A percentile compares a stretch with the other conserved stretches of the same genome.
These are phyloP conservation scores for Arbutus unedo DNA, from an alignment of 148 eudicot species.

Conservation along the genomic window DNA sequence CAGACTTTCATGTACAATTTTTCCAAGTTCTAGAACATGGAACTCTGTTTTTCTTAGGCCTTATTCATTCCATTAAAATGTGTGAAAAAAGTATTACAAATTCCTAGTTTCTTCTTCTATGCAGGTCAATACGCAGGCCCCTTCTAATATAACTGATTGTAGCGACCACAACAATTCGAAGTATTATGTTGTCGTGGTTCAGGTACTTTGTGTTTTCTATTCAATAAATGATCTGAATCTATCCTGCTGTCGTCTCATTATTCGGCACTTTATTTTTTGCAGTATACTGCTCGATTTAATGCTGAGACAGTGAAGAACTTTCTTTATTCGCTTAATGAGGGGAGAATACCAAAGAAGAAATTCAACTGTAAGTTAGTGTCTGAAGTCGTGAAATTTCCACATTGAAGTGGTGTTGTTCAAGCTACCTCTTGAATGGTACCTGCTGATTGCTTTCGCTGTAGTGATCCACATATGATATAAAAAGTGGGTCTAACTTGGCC, in stretches of 20 bases:
- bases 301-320: conserved; percentile 93
- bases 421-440: background rate
- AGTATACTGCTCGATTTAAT: conserved; percentile 92
- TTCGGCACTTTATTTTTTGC: conserved; percentile 24
- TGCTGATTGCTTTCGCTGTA: background rate
- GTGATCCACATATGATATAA: background rate
- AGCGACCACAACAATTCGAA: conserved; percentile 77
- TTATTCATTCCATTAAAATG: background rate
- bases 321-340: conserved; percentile 70
- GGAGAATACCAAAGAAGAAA: conserved; percentile 89
- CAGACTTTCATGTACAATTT: background rate
- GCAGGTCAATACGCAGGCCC: conserved; percentile 96
- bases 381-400: background rate
- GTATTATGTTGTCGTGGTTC: conserved; percentile 90
- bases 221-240: conserved; percentile 6
- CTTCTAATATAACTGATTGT: conserved; percentile 71
- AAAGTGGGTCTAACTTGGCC: background rate
- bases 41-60: background rate
- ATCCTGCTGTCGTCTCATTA: background rate
- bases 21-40: conserved; percentile 2
- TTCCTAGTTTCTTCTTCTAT: conserved; percentile 8
- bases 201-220: conserved; percentile 42
- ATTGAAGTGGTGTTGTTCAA: background rate
- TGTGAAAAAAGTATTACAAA: background rate
- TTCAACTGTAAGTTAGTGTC: conserved; percentile 67